These are phyloP conservation scores for Phytopythium aichiense DNA, from an alignment of 352 stramenopile species.

Conservation along the genomic window DNA sequence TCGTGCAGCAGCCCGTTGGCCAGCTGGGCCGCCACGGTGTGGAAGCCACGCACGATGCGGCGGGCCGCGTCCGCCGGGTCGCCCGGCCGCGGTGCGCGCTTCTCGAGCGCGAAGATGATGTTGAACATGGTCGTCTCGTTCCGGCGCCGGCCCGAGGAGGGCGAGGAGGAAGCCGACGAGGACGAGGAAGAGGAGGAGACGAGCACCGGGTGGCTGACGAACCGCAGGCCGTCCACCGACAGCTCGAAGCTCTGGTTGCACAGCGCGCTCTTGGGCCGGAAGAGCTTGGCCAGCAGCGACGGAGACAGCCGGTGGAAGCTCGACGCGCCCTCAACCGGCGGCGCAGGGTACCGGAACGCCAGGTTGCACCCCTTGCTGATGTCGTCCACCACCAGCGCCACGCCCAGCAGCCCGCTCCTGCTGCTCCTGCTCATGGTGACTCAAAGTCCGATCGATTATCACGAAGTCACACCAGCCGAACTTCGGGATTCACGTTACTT, in stretches of 20 bases:
- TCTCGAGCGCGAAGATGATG: slow-evolving; percentile 80
- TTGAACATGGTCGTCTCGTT: slow-evolving; percentile 88
- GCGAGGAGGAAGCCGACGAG: slow-evolving; percentile 5
- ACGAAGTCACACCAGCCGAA: too few species aligned
- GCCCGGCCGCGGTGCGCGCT: slow-evolving; percentile 24
- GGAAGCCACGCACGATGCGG: slow-evolving; percentile 48
- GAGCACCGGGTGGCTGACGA: slow-evolving; percentile 84
- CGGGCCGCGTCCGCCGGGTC: slow-evolving; percentile 27
- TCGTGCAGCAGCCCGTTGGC: slow-evolving; percentile 81
- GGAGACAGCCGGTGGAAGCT: slow-evolving; percentile 77
- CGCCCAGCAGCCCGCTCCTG: slow-evolving; percentile 49
- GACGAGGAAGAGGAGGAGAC: slow-evolving; percentile 15
- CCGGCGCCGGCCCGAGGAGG: slow-evolving; percentile 4
- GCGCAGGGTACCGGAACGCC: slow-evolving; percentile 78
- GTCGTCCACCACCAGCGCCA: slow-evolving; percentile 86
- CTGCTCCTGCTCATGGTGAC: too few species aligned
- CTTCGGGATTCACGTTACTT: too few species aligned
- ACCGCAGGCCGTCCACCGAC: slow-evolving; percentile 82
- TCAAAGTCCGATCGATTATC: too few species aligned
- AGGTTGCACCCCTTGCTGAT: slow-evolving; percentile 87
- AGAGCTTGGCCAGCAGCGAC: slow-evolving; percentile 81
- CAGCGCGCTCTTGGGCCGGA: slow-evolving; percentile 84
- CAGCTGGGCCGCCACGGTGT: slow-evolving; percentile 65
- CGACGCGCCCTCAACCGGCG: slow-evolving; percentile 45
- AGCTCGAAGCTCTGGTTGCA: slow-evolving; percentile 88